Evolutionary conservation across 2,329 filamentous ascomycete species (phyloP), one percentile per base, ranked within the genome.

Genomic region (Pyrenophora teres): DNA sequence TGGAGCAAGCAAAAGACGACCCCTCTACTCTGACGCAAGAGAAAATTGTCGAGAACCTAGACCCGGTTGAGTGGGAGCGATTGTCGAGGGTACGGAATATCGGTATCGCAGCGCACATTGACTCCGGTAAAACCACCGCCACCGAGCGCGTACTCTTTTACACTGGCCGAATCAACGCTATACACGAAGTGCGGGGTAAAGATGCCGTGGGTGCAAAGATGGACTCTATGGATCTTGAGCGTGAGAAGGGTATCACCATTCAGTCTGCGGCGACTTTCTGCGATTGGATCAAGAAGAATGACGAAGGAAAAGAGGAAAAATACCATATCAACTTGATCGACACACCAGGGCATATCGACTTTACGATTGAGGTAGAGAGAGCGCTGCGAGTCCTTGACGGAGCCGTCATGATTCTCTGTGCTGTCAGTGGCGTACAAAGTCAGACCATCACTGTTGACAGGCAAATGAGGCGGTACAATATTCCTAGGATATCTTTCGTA

Each of bases 301-400:
- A 93, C 59, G 42, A 65, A 18, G 89, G 89, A 62, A 84, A 89
- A 70, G 91, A 97, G 45, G 87, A 96, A 76, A 91, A 87, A 65
- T 99, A 96, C 77, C 93, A 99, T 75, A 87, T 99, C 81, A 99
- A 99, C 77, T 81, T 99, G 81, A 99, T 99, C 71, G 94, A 99
- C 75, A 99, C 94, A 0, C 94, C 94, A 3, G 94, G 94, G 37
- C 94, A 99, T 78, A 97, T 99, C 70, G 94, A 99, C 75, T 99
- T 99, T 73, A 99, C 94, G 12, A 97, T 99, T 61, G 94, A 99
- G 77, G 94, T 99, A 40, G 94, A 99, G 80, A 85, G 94, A 74
- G 94, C 94, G 51, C 79, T 99, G 72, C 86, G 94, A 74, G 94
- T 99, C 54, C 83, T 99, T 36, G 94, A 99, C 70, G 94, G 94